Conservation (phyloP, 805 yeast genomes). For the Ogataea salicorniae region DNA sequence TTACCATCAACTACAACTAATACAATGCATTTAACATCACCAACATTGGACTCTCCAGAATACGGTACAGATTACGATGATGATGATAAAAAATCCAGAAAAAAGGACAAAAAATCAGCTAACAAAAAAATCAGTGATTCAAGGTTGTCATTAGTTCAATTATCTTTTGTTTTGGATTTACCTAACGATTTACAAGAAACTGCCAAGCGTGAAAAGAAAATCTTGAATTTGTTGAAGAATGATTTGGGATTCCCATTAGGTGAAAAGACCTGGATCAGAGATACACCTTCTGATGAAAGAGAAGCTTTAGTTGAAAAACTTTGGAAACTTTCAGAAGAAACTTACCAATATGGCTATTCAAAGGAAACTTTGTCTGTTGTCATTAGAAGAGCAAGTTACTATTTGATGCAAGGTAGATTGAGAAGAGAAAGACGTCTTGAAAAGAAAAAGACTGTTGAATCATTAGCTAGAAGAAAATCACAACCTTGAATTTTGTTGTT, state of each 20-base stretch:
- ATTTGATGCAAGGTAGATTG: conserved; percentile 71
- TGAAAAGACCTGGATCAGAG: conserved; percentile 79
- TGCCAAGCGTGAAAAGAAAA: conserved; percentile 46
- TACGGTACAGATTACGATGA: background rate
- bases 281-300: conserved; percentile 55
- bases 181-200: conserved; percentile 50
- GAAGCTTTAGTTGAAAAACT: conserved; percentile 43
- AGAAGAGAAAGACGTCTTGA: conserved; percentile 60
- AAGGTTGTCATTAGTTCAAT: conserved; percentile 50
- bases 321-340: conserved; percentile 38
- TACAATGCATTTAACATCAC: background rate
- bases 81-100: background rate
- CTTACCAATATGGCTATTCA: conserved; percentile 48
- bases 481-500: background rate
- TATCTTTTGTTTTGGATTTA: conserved; percentile 47
- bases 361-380: conserved; percentile 60
- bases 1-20: background rate
- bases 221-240: conserved; percentile 47
- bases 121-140: conserved; percentile 38
- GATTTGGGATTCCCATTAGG: conserved; percentile 71
- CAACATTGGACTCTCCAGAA: background rate
- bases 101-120: background rate
- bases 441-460: conserved; percentile 25
- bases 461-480: background rate
- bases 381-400: conserved; percentile 75